phyloP scores from a whole-genome alignment of 179 eudicot genomes.

The Beta macrorhiza region DNA sequence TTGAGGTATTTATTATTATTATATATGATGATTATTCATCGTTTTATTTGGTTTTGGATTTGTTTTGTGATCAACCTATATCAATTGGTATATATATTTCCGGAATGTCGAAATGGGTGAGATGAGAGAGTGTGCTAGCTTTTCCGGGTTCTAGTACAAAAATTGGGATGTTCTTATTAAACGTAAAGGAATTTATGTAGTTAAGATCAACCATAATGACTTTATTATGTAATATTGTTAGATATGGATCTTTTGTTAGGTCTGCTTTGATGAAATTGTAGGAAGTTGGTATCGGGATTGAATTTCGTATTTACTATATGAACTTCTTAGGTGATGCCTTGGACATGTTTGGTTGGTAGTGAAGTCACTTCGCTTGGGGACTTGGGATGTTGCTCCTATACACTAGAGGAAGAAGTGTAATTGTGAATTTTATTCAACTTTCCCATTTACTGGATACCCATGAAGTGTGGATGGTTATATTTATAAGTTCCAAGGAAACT shows the following conservation, averaged over 20 bases:
- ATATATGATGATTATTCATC: not conserved
- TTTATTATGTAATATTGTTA: not conserved
- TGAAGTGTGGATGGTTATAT: not conserved
- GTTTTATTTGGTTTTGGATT: not conserved
- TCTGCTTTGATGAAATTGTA: not conserved
- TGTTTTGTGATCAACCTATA: not conserved
- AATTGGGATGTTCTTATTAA: not conserved
- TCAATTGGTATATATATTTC: not conserved
- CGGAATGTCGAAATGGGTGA: not conserved
- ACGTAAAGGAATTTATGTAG: not conserved
- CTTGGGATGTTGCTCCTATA: not conserved
- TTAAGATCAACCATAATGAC: not conserved
- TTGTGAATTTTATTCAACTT: not conserved
- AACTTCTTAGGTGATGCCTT: not conserved
- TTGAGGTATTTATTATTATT: conserved; percentile 55
- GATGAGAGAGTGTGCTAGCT: not conserved
- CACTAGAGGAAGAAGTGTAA: not conserved
- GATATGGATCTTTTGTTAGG: not conserved
- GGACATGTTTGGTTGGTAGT: not conserved
- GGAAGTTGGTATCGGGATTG: not conserved
- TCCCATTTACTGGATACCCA: not conserved
- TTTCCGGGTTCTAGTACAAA: not conserved
- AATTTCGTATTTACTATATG: no score
- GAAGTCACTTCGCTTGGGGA: not conserved
- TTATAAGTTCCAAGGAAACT: not conserved